These are phyloP conservation scores for Singerocomus inundabilis DNA, from an alignment of 1,284 basidiomycete species.

Conservation along the genomic window DNA sequence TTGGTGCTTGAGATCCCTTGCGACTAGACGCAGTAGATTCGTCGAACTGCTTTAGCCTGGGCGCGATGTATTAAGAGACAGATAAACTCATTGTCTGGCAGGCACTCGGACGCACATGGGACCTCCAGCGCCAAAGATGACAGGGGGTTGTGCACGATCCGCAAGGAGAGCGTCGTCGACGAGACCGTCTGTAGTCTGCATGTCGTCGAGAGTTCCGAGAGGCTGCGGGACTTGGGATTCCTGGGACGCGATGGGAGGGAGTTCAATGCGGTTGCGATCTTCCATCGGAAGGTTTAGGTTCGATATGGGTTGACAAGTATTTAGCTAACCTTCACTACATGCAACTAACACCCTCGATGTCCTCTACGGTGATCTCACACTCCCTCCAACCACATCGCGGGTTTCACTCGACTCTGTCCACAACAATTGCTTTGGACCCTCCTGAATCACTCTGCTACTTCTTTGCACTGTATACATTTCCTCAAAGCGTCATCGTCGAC, in stretches of 20 bases:
- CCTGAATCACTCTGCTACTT: constrained; percentile 18
- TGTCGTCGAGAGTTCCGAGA: constrained; percentile 31
- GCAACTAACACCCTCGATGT: constrained; percentile 8
- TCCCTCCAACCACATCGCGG: constrained; percentile 24
- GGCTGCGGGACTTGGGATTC: constrained; percentile 2
- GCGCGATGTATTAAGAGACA: constrained; percentile 1
- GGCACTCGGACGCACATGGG: constrained; percentile 27
- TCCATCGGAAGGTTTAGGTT: constrained; percentile 12
- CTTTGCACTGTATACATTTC: constrained; percentile 29
- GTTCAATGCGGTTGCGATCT: constrained; percentile 15
- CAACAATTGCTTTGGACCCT: constrained; percentile 15
- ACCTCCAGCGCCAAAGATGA: constrained; percentile 33
- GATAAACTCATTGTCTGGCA: neutral
- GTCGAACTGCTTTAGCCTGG: constrained; percentile 77
- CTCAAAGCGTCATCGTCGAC: constrained; percentile 32
- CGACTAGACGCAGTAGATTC: constrained; percentile 66
- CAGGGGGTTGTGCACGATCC: constrained; percentile 22
- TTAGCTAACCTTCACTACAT: neutral
- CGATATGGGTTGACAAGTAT: neutral
- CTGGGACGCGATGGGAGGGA: constrained; percentile 12
- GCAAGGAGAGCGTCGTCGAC: constrained; percentile 14
- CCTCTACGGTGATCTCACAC: constrained; percentile 21
- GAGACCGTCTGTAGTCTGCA: constrained; percentile 21
- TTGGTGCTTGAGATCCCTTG: constrained; percentile 64
- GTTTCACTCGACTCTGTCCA: constrained; percentile 35